Evolutionary conservation across 1,139 yeast genomes (phyloP), one percentile per base, ranked within the genome.

Genomic region (Chernovozyma sophiae-reginae): DNA sequence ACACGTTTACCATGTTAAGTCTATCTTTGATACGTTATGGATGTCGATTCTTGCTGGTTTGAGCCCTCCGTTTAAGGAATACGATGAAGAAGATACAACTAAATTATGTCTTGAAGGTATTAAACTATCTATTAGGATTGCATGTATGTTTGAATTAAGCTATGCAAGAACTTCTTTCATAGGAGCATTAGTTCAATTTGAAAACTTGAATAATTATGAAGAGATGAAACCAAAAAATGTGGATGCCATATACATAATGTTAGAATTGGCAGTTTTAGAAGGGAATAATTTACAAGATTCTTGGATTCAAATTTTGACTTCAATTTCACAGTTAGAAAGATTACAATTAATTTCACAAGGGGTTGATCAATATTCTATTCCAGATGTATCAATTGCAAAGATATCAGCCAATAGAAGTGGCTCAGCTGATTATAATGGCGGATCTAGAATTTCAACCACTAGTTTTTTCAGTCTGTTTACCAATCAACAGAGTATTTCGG

Each of bases 1-100:
- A 3, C 92, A 85, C 55, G 79, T 86, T 15, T 94, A 87, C 46
- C 97, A 92, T 56, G 96, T 90, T 17, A 84, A 78, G 52, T 92
- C 97, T 1, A 86, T 94, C 55, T 92, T 92, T 62, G 97, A 90
- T 51, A 87, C 87, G 12, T 68, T 86, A 34, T 94, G 99, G 99
- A 89, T 92, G 97, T 87, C 97, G 0, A 77, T 92, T 37, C 69
- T 94, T 47, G 98, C 97, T 4, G 97, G 96, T 0, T 71, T 94
- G 37, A 87, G 97, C 0, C 94, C 95, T 3, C 95, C 96, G 4
- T 87, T 90, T 62, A 89, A 85, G 55, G 96, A 86, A 43, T 81
- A 83, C 43, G 94, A 86, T 45, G 96, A 89, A 47, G 72, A 73
- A 13, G 92, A 81, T 35, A 77, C 86, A 4, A 72, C 85, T n/a